Percentiles rank a stretch among this genome's conserved stretches.
Evolutionary conservation across 2,329 filamentous ascomycete genomes (phyloP).

Genomic region (Aspergillus proliferans): DNA sequence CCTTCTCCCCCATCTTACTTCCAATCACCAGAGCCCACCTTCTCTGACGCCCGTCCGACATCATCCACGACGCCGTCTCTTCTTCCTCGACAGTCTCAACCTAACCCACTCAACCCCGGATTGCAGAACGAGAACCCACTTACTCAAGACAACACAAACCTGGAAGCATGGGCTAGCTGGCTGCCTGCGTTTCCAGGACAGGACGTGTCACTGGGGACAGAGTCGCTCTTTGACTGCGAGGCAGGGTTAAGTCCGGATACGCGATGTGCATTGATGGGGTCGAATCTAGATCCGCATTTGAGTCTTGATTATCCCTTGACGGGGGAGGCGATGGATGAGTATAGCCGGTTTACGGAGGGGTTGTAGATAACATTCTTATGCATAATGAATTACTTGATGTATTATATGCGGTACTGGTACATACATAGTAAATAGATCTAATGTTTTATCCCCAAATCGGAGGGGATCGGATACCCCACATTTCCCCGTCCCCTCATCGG

Average conservation of each 20-base stretch:
- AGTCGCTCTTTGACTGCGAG: slow-evolving; percentile 14
- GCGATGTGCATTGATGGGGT: slow-evolving; percentile 15
- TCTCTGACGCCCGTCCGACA: background rate
- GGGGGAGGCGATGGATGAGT: background rate
- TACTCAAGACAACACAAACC: background rate
- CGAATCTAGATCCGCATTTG: slow-evolving; percentile 18
- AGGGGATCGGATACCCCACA: background rate
- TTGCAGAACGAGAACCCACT: slow-evolving; percentile 3
- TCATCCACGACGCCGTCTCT: background rate
- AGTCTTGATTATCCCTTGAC: background rate
- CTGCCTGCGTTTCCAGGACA: slow-evolving; percentile 21
- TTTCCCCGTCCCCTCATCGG: background rate
- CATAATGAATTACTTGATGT: too few species aligned
- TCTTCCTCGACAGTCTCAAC: slow-evolving; percentile 1
- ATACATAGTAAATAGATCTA: too few species aligned
- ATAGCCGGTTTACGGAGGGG: background rate
- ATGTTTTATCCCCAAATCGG: background rate
- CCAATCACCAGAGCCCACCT: background rate
- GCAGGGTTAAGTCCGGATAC: slow-evolving; percentile 7
- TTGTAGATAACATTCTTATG: background rate
- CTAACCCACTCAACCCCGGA: slow-evolving; percentile 1
- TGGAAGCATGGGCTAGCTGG: slow-evolving; percentile 5
- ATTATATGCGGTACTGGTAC: too few species aligned
- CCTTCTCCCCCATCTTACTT: background rate
- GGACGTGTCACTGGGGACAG: slow-evolving; percentile 17